Evolutionary conservation across 1,139 yeast genomes (phyloP).

Genomic region (Candida anutae): DNA sequence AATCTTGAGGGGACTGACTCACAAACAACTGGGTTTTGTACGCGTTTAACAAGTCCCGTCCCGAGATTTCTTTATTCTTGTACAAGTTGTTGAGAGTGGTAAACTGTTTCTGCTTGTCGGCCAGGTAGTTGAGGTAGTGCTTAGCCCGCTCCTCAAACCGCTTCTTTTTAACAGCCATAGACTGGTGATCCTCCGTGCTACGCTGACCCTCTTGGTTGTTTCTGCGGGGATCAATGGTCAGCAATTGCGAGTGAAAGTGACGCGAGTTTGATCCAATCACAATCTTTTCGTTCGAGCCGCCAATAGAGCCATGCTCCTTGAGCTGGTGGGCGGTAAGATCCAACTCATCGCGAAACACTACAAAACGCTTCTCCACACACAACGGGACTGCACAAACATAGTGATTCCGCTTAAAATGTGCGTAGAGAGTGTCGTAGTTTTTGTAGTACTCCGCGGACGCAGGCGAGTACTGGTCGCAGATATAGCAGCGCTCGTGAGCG

Average conservation of each 20-base stretch:
- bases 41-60: conserved; percentile 39
- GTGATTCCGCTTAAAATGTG: conserved; percentile 69
- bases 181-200: conserved; percentile 28
- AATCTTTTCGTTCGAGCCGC: conserved; percentile 32
- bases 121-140: conserved; percentile 58
- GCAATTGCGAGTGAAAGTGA: conserved; percentile 60
- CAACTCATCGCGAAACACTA: conserved; percentile 80
- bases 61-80: conserved; percentile 38
- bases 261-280: conserved; percentile 36
- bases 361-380: conserved; percentile 87
- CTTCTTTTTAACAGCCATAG: conserved; percentile 46
- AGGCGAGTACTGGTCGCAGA: conserved; percentile 70
- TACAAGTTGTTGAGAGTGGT: conserved; percentile 41
- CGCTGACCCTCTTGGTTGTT: conserved; percentile 2
- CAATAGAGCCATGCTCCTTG: conserved; percentile 62
- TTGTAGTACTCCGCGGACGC: conserved; percentile 68
- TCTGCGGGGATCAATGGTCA: conserved; percentile 38
- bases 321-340: conserved; percentile 87
- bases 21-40: conserved; percentile 50
- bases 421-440: conserved; percentile 64
- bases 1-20: conserved; percentile 34
- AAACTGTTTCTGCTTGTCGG: conserved; percentile 41
- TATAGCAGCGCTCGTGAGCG: conserved; percentile 79
- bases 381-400: conserved; percentile 69
- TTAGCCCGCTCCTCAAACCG: conserved; percentile 83